Evolutionary conservation across 345 rosid species (phyloP), one percentile per base, ranked within the genome.

Genomic region (Salix purpurea): DNA sequence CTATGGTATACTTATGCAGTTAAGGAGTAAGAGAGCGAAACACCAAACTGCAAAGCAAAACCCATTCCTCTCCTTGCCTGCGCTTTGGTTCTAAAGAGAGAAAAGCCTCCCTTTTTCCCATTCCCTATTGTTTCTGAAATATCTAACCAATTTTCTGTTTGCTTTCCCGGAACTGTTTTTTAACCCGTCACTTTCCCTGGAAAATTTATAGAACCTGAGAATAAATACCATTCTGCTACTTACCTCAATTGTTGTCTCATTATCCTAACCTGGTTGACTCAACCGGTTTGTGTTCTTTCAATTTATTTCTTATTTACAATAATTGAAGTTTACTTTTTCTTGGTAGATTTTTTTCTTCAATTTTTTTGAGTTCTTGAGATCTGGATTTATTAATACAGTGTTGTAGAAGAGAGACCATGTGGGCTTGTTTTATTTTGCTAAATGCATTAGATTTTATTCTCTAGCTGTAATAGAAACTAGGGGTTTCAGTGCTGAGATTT

Each of bases 341-440:
- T 81, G 78, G 74, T 76, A 50, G 69, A 15, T 74, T 8, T 58
- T 58, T 8, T n/a, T 58, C 10, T 58, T 42, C 46, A 11, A 23
- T n/a, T n/a, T 58, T n/a, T 15, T 44, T 36, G 65, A 48, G 82
- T 44, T 74, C 39, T 79, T 74, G 88, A 87, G 90, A 91, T 88
- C 89, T 85, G 85, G 79, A 79, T 78, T 77, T 78, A 70, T 44
- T 10, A 72, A 62, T 67, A 70, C 73, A 30, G 61, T 68, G 26
- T 66, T 72, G 24, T 74, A 72, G 18, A 21, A 69, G 21, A 24
- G 72, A 62, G 69, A 62, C 61, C 77, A 65, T 75, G 73, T 26
- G 78, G 76, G 80, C 23, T 54, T 32, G 69, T 36, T 66, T 16
- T 79, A 6, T 12, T 61, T 65, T 75, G 24, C 61, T 72, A 18